Conservation (phyloP, 2,329 filamentous ascomycete genomes). For the Torrubiellomyces zombiae region DNA sequence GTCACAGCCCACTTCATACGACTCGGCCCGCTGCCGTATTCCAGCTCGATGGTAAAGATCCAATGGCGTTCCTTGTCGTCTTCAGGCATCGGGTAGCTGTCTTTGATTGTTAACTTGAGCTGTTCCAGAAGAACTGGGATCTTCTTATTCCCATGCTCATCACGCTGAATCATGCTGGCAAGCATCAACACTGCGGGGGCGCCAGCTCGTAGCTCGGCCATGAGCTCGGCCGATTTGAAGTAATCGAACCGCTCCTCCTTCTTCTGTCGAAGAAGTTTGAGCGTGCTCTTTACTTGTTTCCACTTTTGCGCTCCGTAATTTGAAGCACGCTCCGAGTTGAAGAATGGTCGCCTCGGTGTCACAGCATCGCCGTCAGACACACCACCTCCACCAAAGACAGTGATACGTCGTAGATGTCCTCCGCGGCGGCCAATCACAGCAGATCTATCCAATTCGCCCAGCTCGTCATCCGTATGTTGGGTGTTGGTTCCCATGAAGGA, state of each 20-base stretch:
- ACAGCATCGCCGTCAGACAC: constrained; percentile 46
- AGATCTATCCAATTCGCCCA: constrained; percentile 34
- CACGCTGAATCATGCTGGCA: constrained; percentile 93
- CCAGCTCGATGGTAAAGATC: constrained; percentile 79
- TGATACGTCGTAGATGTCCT: constrained; percentile 49
- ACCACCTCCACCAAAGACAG: constrained; percentile 48
- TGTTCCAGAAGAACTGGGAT: constrained; percentile 93
- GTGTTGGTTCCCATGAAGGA: constrained; percentile 37
- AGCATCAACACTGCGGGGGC: constrained; percentile 87
- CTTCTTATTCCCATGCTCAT: constrained; percentile 87
- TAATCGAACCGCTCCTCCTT: constrained; percentile 85
- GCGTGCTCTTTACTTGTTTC: constrained; percentile 79
- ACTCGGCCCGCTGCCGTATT: constrained; percentile 89
- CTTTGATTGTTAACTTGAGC: constrained; percentile 71
- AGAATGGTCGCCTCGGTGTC: constrained; percentile 37
- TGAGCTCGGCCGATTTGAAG: constrained; percentile 86
- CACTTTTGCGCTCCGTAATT: constrained; percentile 71
- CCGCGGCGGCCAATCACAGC: constrained; percentile 31
- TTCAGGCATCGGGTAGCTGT: constrained; percentile 55
- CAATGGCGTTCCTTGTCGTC: constrained; percentile 54
- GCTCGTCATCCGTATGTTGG: constrained; percentile 30
- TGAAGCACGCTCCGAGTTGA: constrained; percentile 49
- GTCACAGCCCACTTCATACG: constrained; percentile 94
- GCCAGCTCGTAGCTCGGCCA: constrained; percentile 85
- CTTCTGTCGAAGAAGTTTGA: constrained; percentile 63